Base-by-base conservation (phyloP, 2,329 filamentous ascomycete species). In the Aspergillus alliaceus region DNA sequence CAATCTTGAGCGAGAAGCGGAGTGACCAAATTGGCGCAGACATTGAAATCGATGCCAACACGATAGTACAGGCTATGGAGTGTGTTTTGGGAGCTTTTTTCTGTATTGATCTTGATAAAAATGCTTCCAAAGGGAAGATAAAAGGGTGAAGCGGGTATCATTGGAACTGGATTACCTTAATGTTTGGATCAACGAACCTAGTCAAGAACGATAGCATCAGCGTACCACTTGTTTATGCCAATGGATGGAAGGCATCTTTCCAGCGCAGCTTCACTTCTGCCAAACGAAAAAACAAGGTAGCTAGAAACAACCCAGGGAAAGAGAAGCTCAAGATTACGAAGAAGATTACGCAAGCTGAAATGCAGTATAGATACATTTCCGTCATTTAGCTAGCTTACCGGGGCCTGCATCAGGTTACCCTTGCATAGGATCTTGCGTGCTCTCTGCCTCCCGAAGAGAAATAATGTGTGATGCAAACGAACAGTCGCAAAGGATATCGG, bases 11-110 rank as follows among this genome's bases (percentile, higher is more conserved):
- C 37, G 68, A 67, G 32, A 58, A 63, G 22, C 53, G 32, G 25
- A 29, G 51, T 24, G 47, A 35, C 5, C 52, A 42, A 32, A 20
- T 50, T 35, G 54, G 24, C 50, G 51, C 42, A 18, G 56, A 56
- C 3, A 55, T 57, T 14, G 64, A 61, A 15, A 35, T 65, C 27
- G 65, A 71, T 55, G 59, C 64, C 35, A 65, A 69, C 51, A 58
- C 63, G 6, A 66, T 77, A 52, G 49, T 75, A n/a, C 67, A 66
- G 24, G 74, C 75, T 20, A 69, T 68, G 9, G 67, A 73, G 47
- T 72, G 71, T 46, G 69, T 74, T 18, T 57, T 76, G 14, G 62
- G 65, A 47, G 65, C 68, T 42, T 62, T 77, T 42, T 75, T 74
- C 54, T 62, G 64, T 22, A 37, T 50, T 50, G 54, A 59, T 42